phyloP scores from a whole-genome alignment of 768 basidiomycete genomes.

The Lentinula sp. region DNA sequence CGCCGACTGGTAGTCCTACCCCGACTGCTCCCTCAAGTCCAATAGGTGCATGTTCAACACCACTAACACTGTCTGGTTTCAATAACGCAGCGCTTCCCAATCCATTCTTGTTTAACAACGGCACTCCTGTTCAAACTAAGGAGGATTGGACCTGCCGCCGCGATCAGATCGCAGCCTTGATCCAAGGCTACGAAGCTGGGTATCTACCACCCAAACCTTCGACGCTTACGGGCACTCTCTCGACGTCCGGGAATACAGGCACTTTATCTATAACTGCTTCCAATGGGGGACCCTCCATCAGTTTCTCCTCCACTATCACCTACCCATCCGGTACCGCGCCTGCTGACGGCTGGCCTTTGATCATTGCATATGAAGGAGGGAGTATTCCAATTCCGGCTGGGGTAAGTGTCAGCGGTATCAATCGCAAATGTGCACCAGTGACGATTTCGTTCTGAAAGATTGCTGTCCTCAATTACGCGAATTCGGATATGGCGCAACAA shows the following conservation, averaged over 20 bases:
- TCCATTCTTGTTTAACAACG: conserved; percentile 48
- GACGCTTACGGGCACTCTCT: conserved; percentile 38
- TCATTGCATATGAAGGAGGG: conserved; percentile 45
- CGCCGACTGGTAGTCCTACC: conserved; percentile 1
- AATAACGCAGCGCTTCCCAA: conserved; percentile 42
- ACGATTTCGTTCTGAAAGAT: conserved; percentile 6
- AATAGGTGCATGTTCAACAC: conserved; percentile 1
- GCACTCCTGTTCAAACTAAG: conserved; percentile 33
- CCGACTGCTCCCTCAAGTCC: background rate
- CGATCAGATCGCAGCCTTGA: conserved; percentile 38
- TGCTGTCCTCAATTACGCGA: conserved; percentile 46
- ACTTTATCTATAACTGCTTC: conserved; percentile 45
- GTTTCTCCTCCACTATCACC: conserved; percentile 41
- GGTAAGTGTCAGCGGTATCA: conserved; percentile 11
- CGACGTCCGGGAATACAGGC: conserved; percentile 18
- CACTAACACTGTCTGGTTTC: conserved; percentile 21
- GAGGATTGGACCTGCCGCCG: conserved; percentile 48
- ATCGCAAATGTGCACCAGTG: background rate
- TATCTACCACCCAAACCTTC: conserved; percentile 41
- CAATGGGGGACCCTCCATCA: conserved; percentile 40
- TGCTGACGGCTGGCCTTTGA: conserved; percentile 31
- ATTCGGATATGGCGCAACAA: conserved; percentile 50
- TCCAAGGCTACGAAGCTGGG: conserved; percentile 51
- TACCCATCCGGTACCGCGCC: conserved; percentile 37
- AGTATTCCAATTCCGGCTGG: conserved; percentile 32